Evolutionary conservation across 2,329 filamentous ascomycete genomes (phyloP), one percentile per base, ranked within the genome.

Genomic region (Ceratocystis variospora): DNA sequence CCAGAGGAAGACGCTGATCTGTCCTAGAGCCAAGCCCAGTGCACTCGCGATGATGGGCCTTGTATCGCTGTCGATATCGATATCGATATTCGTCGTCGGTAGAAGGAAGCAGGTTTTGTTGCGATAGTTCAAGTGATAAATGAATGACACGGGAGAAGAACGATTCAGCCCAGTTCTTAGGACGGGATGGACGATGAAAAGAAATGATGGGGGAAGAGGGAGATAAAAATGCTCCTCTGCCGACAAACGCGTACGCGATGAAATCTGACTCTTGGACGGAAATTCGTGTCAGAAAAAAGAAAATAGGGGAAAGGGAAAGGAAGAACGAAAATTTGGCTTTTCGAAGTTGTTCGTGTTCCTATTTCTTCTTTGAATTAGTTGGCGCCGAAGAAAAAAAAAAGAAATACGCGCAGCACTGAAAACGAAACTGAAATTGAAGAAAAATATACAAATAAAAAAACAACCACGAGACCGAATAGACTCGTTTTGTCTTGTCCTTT

Each of bases 191-290:
- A 53, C n/a, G 48, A 12, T 25, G 48, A 22, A 19, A 22, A 53
- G 7, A 53, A 53, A 25, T 22, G 10, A 25, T 25, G n/a, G 31
- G 17, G 37, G 2, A 44, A 37, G 41, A 44, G 22, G n/a, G 10
- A 61, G 37, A 61, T 37, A 22, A 37, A 37, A 61, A 61, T 41
- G 37, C 37, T 41, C 37, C 37, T 41, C 37, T 41, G 10, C 12
- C 37, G 37, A 41, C 5, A 45, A 57, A 57, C 53, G 53, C 53
- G 53, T 31, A 28, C 53, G 53, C 53, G 53, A 57, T 57, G 57
- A 22, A 37, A 8, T 10, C 33, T 37, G 4, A 31, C 33, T 61
- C 33, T 61, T 61, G 33, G 44, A 37, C n/a, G 10, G 28, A 33
- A 22, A 41, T 61, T 28, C 37, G 31, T 44, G 57, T 41, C 37